Conservation (phyloP, 2,329 filamentous ascomycete species). For the Diaporthe amygdali region DNA sequence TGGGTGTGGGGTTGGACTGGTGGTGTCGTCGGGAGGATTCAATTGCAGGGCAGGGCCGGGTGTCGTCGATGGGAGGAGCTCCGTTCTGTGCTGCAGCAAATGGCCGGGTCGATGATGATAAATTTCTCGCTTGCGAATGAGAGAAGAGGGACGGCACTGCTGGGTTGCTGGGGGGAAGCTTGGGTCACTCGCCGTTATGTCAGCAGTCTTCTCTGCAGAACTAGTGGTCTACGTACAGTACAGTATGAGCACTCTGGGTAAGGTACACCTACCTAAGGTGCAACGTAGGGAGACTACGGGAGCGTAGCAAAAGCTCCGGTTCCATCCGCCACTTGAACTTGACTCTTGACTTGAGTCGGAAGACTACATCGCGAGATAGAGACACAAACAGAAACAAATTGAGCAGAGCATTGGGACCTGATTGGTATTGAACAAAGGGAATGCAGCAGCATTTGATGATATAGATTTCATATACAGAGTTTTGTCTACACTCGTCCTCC, state of each 20-base stretch:
- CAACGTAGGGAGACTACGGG: no score
- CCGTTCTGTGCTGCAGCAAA: neutral
- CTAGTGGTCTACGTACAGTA: neutral
- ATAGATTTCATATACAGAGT: neutral
- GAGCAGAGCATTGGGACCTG: neutral
- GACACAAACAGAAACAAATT: no score
- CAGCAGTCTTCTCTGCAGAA: neutral
- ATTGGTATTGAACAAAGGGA: neutral
- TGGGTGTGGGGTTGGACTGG: neutral
- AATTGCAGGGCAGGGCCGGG: conserved; percentile 2
- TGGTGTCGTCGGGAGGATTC: neutral
- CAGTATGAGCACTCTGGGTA: neutral
- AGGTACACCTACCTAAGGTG: no score
- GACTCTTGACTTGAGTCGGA: neutral
- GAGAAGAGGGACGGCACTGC: neutral
- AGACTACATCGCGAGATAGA: no score
- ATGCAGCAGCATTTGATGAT: neutral
- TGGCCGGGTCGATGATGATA: conserved; percentile 41
- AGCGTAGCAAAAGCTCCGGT: neutral
- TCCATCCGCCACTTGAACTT: neutral
- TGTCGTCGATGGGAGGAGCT: conserved; percentile 26
- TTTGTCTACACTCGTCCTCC: neutral
- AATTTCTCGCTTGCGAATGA: conserved; percentile 47
- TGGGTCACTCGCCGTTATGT: conserved; percentile 18
- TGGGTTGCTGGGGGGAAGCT: conserved; percentile 18